Evolutionary conservation across 345 rosid genomes (phyloP).

Genomic region (Camelina laxa): DNA sequence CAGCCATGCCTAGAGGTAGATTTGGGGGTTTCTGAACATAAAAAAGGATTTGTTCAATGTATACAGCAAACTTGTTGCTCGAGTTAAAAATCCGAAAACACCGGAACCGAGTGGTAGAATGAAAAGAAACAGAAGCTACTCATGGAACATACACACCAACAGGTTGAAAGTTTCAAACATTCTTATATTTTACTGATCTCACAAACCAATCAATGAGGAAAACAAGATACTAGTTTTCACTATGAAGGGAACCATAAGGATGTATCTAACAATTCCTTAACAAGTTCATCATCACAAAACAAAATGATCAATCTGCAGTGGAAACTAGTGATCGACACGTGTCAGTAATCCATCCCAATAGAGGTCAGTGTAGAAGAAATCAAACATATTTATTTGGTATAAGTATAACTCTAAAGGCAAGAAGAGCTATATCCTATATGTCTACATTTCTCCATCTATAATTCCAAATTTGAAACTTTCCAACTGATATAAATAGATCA

Average conservation of each 20-base stretch:
- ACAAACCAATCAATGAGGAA: conserved; percentile 11
- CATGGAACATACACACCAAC: conserved; percentile 20
- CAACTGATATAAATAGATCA: background rate
- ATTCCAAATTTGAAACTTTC: background rate
- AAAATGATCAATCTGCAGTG: background rate
- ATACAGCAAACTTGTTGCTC: too few relatives aligned
- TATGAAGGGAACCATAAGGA: background rate
- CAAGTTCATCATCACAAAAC: conserved; percentile 22
- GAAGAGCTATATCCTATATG: conserved; percentile 9
- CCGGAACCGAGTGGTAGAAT: too few relatives aligned
- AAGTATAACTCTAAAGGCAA: background rate
- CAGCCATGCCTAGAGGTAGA: background rate
- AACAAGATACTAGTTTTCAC: conserved; percentile 6
- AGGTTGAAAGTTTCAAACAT: conserved; percentile 19
- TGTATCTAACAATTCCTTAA: conserved; percentile 17
- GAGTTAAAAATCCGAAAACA: too few relatives aligned
- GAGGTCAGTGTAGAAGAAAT: background rate
- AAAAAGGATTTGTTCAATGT: too few relatives aligned
- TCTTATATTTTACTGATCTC: conserved; percentile 5
- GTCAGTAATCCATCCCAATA: conserved; percentile 8
- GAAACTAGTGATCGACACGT: conserved; percentile 13
- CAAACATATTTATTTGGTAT: background rate
- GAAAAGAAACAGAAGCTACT: background rate
- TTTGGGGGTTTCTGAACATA: too few relatives aligned
- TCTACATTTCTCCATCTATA: conserved; percentile 20